Evolutionary conservation across 2,329 filamentous ascomycete genomes (phyloP), one percentile per base, ranked within the genome.

Genomic region (Fusarium virguliforme): DNA sequence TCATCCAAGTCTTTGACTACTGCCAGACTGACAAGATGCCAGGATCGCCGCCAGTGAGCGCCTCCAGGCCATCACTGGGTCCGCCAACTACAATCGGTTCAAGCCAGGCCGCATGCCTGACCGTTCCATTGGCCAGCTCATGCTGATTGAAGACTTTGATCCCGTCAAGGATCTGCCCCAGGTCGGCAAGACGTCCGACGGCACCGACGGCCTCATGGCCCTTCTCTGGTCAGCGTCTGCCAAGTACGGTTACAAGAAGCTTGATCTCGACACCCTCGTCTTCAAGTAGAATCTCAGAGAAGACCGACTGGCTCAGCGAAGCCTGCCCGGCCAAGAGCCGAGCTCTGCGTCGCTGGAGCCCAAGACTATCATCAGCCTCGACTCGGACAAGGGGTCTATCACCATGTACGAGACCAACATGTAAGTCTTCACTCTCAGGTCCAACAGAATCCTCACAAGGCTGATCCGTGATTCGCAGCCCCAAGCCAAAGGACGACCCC

Each of bases 221-320:
- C 69, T 43, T 50, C 64, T 78, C 6, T 64, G 70, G 26, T 60
- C 40, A n/a, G 60, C 64, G 41, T 74, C 71, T 8, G 64, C 56
- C 8, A 56, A 43, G 28, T 65, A 69, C 40, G 76, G 76, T 12
- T 73, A 69, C 56, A 74, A 60, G 48, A 74, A 66, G 46, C 62
- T 78, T 7, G 62, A 75, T 4, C 35, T 78, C 4, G 70, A 77
- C 8, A 59, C 68, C 13, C 48, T 78, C 4, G 13, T 50, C 28
- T 75, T 78, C 59, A 69, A 56, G 34, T 60, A 53, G 7, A 58
- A 69, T 26, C 8, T 48, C 13, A 22, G 15, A n/a, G 54, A 48
- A 12, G 60, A 57, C 30, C 60, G 26, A 43, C 24, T 59, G 18
- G 9, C 30, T 37, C n/a, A 30, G 26, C 48, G 30, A 26, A 53